These are phyloP conservation scores for Hypoxylon sp. DNA, from an alignment of 2,329 filamentous ascomycete species.

Conservation along the genomic window DNA sequence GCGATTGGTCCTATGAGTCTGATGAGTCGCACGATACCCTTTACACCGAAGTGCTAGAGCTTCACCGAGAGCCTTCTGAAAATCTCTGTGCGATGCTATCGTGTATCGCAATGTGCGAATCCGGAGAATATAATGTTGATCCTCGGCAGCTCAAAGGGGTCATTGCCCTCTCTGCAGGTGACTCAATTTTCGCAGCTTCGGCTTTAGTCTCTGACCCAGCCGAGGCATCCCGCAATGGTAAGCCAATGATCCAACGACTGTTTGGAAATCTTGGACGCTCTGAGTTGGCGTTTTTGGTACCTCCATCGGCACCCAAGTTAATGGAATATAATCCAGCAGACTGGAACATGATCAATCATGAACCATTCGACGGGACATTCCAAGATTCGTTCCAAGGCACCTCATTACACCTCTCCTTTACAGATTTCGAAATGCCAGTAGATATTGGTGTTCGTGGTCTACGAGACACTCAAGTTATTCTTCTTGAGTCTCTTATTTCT, in stretches of 20 bases:
- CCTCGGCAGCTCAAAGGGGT: neutral
- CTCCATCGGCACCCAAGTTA: neutral
- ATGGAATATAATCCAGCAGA: neutral
- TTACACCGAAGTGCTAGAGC: too few relatives aligned
- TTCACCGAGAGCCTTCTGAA: too few relatives aligned
- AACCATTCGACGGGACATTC: neutral
- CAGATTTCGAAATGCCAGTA: neutral
- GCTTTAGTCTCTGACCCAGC: neutral
- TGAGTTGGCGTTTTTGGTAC: neutral
- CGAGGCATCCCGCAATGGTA: neutral
- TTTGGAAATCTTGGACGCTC: neutral
- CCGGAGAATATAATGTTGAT: neutral
- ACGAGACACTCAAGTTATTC: neutral
- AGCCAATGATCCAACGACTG: neutral
- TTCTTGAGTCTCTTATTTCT: neutral
- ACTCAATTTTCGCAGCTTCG: neutral
- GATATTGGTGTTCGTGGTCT: neutral
- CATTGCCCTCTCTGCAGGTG: neutral
- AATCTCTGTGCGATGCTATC: too few relatives aligned
- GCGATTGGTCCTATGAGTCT: too few relatives aligned
- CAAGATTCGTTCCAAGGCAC: neutral
- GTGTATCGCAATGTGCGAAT: neutral
- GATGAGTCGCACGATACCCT: too few relatives aligned
- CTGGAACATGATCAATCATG: neutral
- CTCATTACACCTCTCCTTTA: neutral